A percentile compares a stretch with the other conserved stretches of the same genome.
These are phyloP conservation scores for Alternaria ethzedia DNA, from an alignment of 2,329 filamentous ascomycete species.

Conservation along the genomic window DNA sequence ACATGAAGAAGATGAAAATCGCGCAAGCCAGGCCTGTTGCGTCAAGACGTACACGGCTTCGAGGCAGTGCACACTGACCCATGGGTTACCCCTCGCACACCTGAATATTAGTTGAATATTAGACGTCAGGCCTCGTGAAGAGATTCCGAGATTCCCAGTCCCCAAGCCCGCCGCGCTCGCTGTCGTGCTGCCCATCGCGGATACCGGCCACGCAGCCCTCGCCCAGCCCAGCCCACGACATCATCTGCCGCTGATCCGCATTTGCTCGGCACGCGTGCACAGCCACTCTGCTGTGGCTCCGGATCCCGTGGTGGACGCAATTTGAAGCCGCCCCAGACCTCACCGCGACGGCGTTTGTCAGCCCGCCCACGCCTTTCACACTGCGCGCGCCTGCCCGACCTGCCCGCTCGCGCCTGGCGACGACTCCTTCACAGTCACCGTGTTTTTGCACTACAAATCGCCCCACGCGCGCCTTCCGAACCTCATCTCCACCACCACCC, in stretches of 20 bases:
- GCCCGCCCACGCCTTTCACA: conserved; percentile 1
- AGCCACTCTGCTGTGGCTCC: conserved; percentile 13
- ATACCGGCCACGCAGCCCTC: conserved; percentile 3
- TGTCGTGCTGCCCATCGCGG: conserved; percentile 3
- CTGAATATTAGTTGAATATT: conserved; percentile 13
- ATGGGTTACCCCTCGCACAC: conserved; percentile 12
- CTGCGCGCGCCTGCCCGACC: conserved; percentile 3
- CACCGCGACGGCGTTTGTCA: conserved; percentile 16
- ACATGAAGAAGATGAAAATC: conserved; percentile 14
- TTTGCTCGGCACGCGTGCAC: conserved; percentile 9
- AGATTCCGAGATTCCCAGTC: not conserved
- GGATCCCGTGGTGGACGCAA: conserved; percentile 1
- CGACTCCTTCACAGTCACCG: conserved; percentile 23
- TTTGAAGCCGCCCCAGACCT: conserved; percentile 3
- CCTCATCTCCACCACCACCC: conserved; percentile 38
- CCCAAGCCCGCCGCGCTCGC: not conserved
- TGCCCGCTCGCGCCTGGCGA: conserved; percentile 2
- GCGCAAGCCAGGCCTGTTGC: conserved; percentile 16
- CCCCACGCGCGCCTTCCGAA: conserved; percentile 40
- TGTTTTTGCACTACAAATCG: conserved; percentile 37
- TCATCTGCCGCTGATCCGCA: conserved; percentile 6
- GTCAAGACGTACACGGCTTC: conserved; percentile 12
- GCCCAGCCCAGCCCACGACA: conserved; percentile 5
- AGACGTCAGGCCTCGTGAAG: not conserved
- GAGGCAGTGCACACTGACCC: conserved; percentile 13